Conservation (phyloP, 139 green algal species). For the Pleodorina starrii region DNA sequence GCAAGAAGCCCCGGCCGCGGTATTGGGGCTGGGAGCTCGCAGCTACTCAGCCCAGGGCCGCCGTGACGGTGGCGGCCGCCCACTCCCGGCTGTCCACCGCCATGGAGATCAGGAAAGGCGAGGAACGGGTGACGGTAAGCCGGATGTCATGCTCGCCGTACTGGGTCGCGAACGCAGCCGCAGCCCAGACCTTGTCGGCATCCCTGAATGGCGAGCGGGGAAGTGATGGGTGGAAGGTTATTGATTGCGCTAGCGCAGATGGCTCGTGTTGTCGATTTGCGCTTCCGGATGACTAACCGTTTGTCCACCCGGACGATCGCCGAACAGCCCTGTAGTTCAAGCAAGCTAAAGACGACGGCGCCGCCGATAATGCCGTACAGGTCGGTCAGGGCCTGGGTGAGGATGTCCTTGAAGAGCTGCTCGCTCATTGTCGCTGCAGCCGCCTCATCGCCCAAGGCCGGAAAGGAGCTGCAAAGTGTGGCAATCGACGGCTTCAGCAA, state of each 20-base stretch:
- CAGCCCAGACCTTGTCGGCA: constrained; percentile 15
- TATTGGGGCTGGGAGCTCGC: no score
- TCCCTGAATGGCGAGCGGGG: not conserved
- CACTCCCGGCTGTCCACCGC: constrained; percentile 9
- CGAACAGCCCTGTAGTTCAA: not conserved
- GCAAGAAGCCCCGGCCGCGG: no score
- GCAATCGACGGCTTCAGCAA: not conserved
- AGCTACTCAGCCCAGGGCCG: not conserved
- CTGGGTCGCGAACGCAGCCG: constrained; percentile 10
- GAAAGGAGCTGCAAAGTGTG: constrained; percentile 10
- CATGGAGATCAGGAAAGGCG: not conserved
- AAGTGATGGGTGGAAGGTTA: not conserved
- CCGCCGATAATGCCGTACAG: constrained; percentile 24
- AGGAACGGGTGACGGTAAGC: not conserved
- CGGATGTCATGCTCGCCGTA: not conserved
- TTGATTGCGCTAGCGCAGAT: no score
- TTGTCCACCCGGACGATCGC: constrained; percentile 12
- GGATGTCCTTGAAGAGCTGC: constrained; percentile 25
- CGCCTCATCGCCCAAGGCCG: not conserved
- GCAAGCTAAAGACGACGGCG: not conserved
- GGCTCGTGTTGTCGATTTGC: not conserved
- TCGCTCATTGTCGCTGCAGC: not conserved
- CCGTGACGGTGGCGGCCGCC: not conserved
- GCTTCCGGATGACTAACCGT: not conserved
- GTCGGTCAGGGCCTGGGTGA: not conserved